Evolutionary conservation across 1,284 basidiomycete genomes (phyloP), one percentile per base, ranked within the genome.

Genomic region (Kwoniella shivajii): DNA sequence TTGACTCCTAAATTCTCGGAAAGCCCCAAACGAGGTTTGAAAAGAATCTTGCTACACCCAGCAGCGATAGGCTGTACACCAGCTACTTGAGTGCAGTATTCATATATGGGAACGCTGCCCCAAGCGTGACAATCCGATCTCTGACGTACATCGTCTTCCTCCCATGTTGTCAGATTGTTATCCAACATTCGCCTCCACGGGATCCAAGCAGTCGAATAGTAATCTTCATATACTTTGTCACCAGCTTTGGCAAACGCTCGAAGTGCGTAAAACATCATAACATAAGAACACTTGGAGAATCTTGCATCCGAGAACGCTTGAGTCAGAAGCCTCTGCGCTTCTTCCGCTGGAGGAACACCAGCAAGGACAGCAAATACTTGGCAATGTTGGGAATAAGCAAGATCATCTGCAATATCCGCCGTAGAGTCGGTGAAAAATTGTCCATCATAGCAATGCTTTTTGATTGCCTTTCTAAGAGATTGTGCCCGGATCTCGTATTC

Each of bases 41-140:
- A 70, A 22, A 47, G 6, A 3, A 71, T 51, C 30, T 34, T 49
- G 18, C 30, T 24, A 31, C 62, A 69, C 0, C 67, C 69, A 2
- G 65, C 55, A 1, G 42, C 58, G 10, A 61, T 10, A 0, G 67
- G 64, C 24, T 53, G 41, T 1, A 71, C 14, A 9, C 67, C 69
- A 0, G 69, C 66, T 2, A 69, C 55, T 46, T 71, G 67, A 3
- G 60, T 56, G n/a, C 52, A 54, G 39, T 54, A 66, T 48, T 71
- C 69, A 56, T 65, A 71, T 14, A 68, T 41, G 16, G 65, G 60
- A 3, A 68, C 63, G 18, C 47, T 50, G 6, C 65, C 63, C 69
- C 69, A 71, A 6, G 65, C 65, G 43, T 71, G 69, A 46, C 69
- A 69, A 46, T 71, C 69, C 14, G 63, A 64, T 42, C 69, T 54